Base-by-base conservation (phyloP, 305 asterid genomes). In the Ilex paraguariensis region DNA sequence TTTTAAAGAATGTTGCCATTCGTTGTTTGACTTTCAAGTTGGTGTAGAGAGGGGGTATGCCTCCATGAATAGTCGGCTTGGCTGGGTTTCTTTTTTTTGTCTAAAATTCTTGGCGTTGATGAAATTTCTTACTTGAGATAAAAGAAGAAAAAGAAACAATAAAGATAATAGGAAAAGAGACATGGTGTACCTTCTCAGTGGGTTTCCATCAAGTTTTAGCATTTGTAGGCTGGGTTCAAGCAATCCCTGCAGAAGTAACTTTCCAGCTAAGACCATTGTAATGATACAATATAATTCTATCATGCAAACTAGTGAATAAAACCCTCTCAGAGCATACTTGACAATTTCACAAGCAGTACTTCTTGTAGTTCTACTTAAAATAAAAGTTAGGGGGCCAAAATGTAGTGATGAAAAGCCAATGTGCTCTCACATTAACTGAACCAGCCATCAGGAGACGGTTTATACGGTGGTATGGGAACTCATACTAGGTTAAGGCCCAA, bases 141-240 rank as follows among this genome's bases (percentile, higher is more conserved):
- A 46, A 46, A 13, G 10, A 7, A 46, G 12, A 52, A 14, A 3
- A 13, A 52, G 13, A 52, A 52, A 9, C 7, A 14, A 52, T 10
- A 52, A 52, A 3, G 7, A 52, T 6, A 54, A 15, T 15, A 54
- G 57, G 5, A 54, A 54, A 17, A 54, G 57, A 28, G 57, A 66
- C 48, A 49, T 7, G 39, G 59, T 21, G 28, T 82, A 93, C 99
- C 99, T 93, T 79, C 99, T 77, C 71, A 93, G 67, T 54, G 99
- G 91, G 74, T 93, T 93, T 64, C 99, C 99, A 12, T 87, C 97
- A 51, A 93, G 79, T 75, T 72, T 87, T 54, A 93, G 67, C 44
- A 90, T 91, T 85, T 90, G 95, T 68, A 93, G 79, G 74, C 67
- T 83, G 72, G 82, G 74, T 81, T 93, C 99, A 40, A 93, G 95